Evolutionary conservation across 352 stramenopile species (phyloP), one percentile per base, ranked within the genome.

Genomic region (Globisporangium viniferum): DNA sequence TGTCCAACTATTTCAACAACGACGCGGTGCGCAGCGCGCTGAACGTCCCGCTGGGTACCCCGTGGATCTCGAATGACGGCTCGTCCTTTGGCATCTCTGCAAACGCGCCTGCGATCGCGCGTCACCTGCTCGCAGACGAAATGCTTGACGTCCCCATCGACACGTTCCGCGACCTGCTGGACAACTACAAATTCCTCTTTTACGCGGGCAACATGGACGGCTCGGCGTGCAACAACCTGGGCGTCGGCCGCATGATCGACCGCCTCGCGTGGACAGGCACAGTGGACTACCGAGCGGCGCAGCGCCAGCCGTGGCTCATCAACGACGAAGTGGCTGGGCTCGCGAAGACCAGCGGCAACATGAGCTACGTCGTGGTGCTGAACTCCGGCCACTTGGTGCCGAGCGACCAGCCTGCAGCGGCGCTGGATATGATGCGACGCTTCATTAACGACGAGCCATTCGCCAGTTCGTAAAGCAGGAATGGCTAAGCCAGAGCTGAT

Each of bases 161-260:
- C 54, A 81, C 90, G 24, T 88, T 93, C 62, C 84, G 86, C 46
- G 83, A 91, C 64, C 62, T 94, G 67, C 67, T 94, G 60, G 81
- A 94, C 74, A 87, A 88, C 55, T 94, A 94, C 81, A 86, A 90
- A 64, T 88, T 92, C 49, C 78, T 94, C 15, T 94, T 93, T 48
- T 94, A 92, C 63, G 86, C 86, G 0, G 86, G 86, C 71, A 94
- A 94, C 64, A 92, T 94, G 84, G 86, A 94, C 67, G 84, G 86
- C 55, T 94, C 86, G 35, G 31, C 82, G 56, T 92, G 83, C 74
- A 94, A 94, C 71, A 91, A 91, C 67, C 75, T 94, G 29, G 86
- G 86, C 33, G 73, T 94, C 18, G 77, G 79, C 1, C 86, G 84
- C 49, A 90, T 92, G 62, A 91, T 94, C 63, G 86, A 94, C 66